Evolutionary conservation across 495 filamentous ascomycete genomes (phyloP).

Genomic region (Hamigera avellanea): DNA sequence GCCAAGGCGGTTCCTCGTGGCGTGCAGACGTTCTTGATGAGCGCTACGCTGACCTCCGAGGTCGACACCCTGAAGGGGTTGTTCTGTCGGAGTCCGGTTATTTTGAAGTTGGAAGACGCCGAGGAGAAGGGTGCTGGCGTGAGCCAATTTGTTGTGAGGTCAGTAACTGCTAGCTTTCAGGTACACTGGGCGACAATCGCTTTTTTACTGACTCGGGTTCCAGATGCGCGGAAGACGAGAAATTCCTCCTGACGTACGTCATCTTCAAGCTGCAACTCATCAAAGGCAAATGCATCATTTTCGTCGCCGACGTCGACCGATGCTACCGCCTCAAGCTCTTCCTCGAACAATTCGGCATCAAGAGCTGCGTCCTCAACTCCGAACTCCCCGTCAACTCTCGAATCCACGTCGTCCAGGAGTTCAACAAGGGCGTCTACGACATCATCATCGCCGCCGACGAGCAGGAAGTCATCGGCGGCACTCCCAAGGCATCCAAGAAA

Average conservation of each 20-base stretch:
- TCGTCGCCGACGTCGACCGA: slow-evolving; percentile 85
- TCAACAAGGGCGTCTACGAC: slow-evolving; percentile 92
- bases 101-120: slow-evolving; percentile 65
- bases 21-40: slow-evolving; percentile 85
- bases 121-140: slow-evolving; percentile 63
- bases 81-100: slow-evolving; percentile 71
- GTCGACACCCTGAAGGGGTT: slow-evolving; percentile 74
- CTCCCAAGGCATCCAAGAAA: slow-evolving; percentile 33
- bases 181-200: neutral
- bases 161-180: slow-evolving; percentile 11
- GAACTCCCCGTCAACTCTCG: slow-evolving; percentile 88
- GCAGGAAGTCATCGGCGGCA: slow-evolving; percentile 60
- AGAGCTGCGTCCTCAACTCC: slow-evolving; percentile 88
- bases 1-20: slow-evolving; percentile 67
- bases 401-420: slow-evolving; percentile 91
- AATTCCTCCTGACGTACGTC: slow-evolving; percentile 86
- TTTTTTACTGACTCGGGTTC: neutral
- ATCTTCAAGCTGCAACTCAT: slow-evolving; percentile 92
- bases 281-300: slow-evolving; percentile 90
- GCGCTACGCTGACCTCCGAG: slow-evolving; percentile 79
- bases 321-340: slow-evolving; percentile 93
- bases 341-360: slow-evolving; percentile 91
- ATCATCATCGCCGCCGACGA: slow-evolving; percentile 96
- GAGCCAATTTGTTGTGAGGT: slow-evolving; percentile 79
- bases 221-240: slow-evolving; percentile 89